phyloP scores from a whole-genome alignment of 23 red algal species.

The Gracilaria domingensis region DNA sequence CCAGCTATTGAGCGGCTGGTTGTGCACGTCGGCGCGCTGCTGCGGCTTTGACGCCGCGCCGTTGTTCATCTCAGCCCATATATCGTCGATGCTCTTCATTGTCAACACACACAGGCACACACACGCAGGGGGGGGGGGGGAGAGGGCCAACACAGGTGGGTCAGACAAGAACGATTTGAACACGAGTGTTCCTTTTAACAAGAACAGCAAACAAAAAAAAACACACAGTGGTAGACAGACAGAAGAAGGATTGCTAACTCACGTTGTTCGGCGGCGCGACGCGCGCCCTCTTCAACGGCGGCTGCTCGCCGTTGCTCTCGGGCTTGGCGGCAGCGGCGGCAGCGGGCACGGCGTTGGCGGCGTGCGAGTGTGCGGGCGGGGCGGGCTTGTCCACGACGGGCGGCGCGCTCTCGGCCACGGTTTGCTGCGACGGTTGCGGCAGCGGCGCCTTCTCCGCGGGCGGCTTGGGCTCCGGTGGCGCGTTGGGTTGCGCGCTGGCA shows the following conservation, averaged over 20 bases:
- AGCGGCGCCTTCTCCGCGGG: neutral
- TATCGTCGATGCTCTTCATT: slow-evolving; percentile 59
- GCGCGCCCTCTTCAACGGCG: slow-evolving; percentile 13
- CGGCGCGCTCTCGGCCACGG: neutral
- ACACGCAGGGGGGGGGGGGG: too few species aligned
- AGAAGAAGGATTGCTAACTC: neutral
- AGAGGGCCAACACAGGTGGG: neutral
- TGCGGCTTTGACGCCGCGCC: neutral
- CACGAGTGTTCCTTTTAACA: neutral
- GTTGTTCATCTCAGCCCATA: slow-evolving; percentile 69
- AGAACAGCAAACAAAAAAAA: neutral
- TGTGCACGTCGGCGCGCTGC: neutral
- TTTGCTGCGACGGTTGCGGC: neutral
- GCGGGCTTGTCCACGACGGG: neutral
- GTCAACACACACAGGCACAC: neutral
- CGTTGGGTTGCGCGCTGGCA: neutral
- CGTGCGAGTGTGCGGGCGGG: too few species aligned
- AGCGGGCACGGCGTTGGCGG: neutral
- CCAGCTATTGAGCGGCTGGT: neutral
- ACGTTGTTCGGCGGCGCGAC: neutral
- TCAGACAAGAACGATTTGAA: neutral
- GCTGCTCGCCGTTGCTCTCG: neutral
- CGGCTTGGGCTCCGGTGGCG: neutral
- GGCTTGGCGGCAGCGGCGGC: too few species aligned
- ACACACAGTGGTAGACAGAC: too few species aligned